Base-by-base conservation (phyloP, 2,329 filamentous ascomycete genomes). In the Alternaria sp. region DNA sequence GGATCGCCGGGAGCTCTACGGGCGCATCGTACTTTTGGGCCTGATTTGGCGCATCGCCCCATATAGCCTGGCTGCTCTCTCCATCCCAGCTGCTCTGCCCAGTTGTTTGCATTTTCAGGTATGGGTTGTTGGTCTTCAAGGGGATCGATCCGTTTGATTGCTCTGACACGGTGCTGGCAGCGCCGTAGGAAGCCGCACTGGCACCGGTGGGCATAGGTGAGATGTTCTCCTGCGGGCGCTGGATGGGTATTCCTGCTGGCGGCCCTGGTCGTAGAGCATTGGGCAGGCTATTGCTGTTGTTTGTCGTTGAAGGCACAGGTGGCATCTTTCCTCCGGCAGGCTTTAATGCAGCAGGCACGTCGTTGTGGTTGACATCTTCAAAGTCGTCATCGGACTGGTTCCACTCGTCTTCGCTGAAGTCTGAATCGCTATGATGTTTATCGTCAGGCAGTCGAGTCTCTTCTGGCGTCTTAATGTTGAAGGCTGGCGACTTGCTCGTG, bases 101-200 rank as follows among this genome's bases (percentile, higher is more conserved):
- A 1, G 77, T 78, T 14, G 66, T 60, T 48, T 79, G 77, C 66
- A 77, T 75, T 28, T 72, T 73, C 23, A 78, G 69, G 60, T 81
- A 81, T 8, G 80, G 80, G 54, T 81, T 81, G 60, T 81, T 79
- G 3, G 79, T 80, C 57, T 78, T 65, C 21, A 80, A 62, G 1
- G 74, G 72, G 33, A 72, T 54, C 3, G 74, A 74, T 21, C 65
- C 63, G 23, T 61, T 66, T 1, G 67, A 70, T 21, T 66, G 67
- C 39, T 65, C 67, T 0, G 76, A 77, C 42, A 68, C 63, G 21
- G 66, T 74, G 65, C 74, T 77, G 10, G 55, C 61, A 21, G 68
- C 66, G 29, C 72, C 68, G 34, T 66, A 73, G 2, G 73, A 75
- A 24, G 67, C 65, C 14, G 70, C 56, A 34, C 64, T 72, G 23